phyloP scores from a whole-genome alignment of 768 basidiomycete genomes.

The Mycena vitilis region DNA sequence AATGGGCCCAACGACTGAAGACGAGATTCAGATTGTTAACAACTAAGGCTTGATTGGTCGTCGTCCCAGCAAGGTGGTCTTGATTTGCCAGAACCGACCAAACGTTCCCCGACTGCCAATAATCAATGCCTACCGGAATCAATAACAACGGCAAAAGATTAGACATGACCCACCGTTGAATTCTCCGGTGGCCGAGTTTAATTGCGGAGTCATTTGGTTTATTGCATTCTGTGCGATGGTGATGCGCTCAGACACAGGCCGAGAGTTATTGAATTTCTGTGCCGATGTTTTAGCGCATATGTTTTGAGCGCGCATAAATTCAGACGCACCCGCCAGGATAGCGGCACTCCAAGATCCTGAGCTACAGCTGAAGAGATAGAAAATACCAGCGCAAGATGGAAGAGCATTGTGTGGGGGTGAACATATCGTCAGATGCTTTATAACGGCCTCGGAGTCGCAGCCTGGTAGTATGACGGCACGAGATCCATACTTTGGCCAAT shows the following conservation, averaged over 20 bases:
- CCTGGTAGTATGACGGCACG: not conserved
- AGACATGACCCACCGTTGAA: slow-evolving; percentile 52
- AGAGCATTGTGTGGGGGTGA: slow-evolving; percentile 13
- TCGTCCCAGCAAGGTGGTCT: slow-evolving; percentile 53
- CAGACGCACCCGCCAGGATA: slow-evolving; percentile 56
- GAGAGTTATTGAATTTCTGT: slow-evolving; percentile 57
- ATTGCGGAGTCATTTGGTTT: slow-evolving; percentile 52
- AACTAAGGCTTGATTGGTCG: slow-evolving; percentile 50
- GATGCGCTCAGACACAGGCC: slow-evolving; percentile 52
- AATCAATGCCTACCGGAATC: slow-evolving; percentile 55
- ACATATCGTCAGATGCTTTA: not conserved
- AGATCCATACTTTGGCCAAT: not conserved
- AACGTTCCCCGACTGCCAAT: slow-evolving; percentile 66
- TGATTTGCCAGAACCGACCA: slow-evolving; percentile 64
- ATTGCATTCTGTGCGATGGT: slow-evolving; percentile 56
- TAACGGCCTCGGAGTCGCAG: not conserved
- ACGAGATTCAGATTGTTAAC: slow-evolving; percentile 55
- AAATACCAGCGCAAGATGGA: slow-evolving; percentile 7
- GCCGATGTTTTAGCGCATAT: not conserved
- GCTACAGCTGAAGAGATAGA: slow-evolving; percentile 35
- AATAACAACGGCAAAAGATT: not conserved
- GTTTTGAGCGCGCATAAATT: too few species aligned
- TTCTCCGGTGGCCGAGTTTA: slow-evolving; percentile 51
- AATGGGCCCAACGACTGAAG: slow-evolving; percentile 51
- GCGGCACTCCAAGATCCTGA: slow-evolving; percentile 54